phyloP scores from a whole-genome alignment of 176 grass and related monocot species.

The Oryza nivara region DNA sequence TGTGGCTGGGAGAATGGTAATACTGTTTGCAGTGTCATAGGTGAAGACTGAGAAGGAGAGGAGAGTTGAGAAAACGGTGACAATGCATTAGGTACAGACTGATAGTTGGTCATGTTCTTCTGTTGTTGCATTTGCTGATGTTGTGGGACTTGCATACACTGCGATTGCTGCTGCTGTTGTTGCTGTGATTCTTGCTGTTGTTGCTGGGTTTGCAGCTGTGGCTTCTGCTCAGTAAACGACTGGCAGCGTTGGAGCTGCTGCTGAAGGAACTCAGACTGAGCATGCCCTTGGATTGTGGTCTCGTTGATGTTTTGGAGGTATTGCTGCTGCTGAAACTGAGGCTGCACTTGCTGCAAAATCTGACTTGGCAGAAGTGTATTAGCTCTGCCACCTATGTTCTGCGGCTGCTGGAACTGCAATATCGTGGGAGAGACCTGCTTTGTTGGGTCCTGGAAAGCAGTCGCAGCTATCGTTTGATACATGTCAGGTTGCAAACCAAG shows the following conservation, averaged over 20 bases:
- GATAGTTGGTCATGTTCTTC: constrained; percentile 57
- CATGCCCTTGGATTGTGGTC: constrained; percentile 56
- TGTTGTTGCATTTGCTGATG: constrained; percentile 80
- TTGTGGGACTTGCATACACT: constrained; percentile 60
- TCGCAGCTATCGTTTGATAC: constrained; percentile 65
- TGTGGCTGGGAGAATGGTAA: constrained; percentile 65
- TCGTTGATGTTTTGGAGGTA: constrained; percentile 59
- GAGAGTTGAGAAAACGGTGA: constrained; percentile 56
- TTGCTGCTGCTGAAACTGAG: constrained; percentile 66
- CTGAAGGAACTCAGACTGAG: constrained; percentile 66
- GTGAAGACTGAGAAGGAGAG: constrained; percentile 43
- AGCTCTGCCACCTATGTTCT: constrained; percentile 59
- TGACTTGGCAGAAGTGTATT: constrained; percentile 55
- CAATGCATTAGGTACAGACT: constrained; percentile 50
- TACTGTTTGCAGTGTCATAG: constrained; percentile 48
- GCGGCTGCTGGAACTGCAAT: constrained; percentile 83
- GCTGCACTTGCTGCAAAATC: constrained; percentile 67
- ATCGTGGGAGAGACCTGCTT: constrained; percentile 73
- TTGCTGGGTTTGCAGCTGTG: constrained; percentile 48
- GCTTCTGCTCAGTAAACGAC: constrained; percentile 60
- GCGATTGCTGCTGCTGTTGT: constrained; percentile 61
- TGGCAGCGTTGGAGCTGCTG: constrained; percentile 57
- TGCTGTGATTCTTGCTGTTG: constrained; percentile 50
- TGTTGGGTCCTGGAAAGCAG: constrained; percentile 56
- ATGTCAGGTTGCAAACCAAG: constrained; percentile 75